Evolutionary conservation across 768 basidiomycete species (phyloP).

Genomic region (Tylopilus plumbeoviolaceoides): DNA sequence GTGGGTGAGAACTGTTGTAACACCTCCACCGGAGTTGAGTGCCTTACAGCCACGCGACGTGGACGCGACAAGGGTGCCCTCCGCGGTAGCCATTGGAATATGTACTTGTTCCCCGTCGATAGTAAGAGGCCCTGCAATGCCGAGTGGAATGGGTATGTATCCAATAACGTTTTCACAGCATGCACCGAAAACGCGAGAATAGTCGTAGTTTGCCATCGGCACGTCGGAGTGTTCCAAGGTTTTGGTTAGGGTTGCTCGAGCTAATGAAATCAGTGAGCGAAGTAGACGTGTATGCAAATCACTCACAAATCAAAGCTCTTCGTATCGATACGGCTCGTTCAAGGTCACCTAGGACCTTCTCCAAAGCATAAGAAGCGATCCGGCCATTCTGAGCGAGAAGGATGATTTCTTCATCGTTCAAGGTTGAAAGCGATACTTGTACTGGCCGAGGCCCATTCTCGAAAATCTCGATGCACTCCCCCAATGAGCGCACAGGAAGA

Average conservation of each 20-base stretch:
- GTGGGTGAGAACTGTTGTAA: constrained; percentile 85
- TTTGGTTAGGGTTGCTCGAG: constrained; percentile 80
- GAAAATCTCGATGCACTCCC: constrained; percentile 77
- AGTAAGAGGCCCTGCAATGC: constrained; percentile 92
- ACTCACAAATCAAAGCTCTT: constrained; percentile 84
- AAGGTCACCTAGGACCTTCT: constrained; percentile 88
- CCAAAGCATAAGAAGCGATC: constrained; percentile 91
- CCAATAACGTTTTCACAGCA: constrained; percentile 99
- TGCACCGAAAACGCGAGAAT: constrained; percentile 88
- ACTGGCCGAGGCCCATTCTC: constrained; percentile 67
- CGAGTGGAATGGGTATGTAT: constrained; percentile 93
- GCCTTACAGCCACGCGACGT: constrained; percentile 98
- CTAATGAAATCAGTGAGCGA: constrained; percentile 34
- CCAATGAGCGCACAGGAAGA: constrained; percentile 48
- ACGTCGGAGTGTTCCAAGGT: constrained; percentile 81
- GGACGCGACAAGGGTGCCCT: constrained; percentile 96
- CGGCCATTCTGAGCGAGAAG: constrained; percentile 85
- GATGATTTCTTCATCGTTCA: constrained; percentile 93
- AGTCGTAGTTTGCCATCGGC: constrained; percentile 86
- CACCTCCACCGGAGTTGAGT: constrained; percentile 92
- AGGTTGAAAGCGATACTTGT: constrained; percentile 48
- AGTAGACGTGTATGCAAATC: neutral
- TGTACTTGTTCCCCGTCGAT: constrained; percentile 82
- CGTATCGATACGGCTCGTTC: constrained; percentile 86
- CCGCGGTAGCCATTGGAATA: constrained; percentile 99